Evolutionary conservation across 2,329 filamentous ascomycete genomes (phyloP).

Genomic region (Penicillium polonicum): DNA sequence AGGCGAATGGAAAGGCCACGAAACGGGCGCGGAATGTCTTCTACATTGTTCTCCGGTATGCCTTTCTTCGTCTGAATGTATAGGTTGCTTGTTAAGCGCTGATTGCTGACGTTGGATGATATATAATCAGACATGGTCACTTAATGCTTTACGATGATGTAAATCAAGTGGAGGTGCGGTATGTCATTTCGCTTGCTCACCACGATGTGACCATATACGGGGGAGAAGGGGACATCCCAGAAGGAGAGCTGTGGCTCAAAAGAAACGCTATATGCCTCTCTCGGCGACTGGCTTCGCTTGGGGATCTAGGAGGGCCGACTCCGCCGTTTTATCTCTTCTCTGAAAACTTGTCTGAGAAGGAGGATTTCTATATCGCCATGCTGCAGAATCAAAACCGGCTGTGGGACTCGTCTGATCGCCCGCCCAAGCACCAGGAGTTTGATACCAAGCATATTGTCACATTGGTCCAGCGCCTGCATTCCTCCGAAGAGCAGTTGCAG

Average conservation of each 20-base stretch:
- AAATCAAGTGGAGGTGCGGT: conserved; percentile 90
- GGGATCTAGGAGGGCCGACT: conserved; percentile 58
- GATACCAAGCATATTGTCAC: conserved; percentile 84
- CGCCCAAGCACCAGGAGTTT: conserved; percentile 72
- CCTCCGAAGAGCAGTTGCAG: conserved; percentile 85
- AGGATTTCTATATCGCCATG: conserved; percentile 96
- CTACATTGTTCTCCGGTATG: conserved; percentile 82
- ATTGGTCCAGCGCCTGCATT: conserved; percentile 85
- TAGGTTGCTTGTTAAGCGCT: neutral
- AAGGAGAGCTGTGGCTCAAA: conserved; percentile 95
- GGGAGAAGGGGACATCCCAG: conserved; percentile 73
- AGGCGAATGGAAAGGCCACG: conserved; percentile 48
- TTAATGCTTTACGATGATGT: conserved; percentile 97
- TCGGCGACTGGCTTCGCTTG: conserved; percentile 57
- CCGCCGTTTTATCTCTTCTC: conserved; percentile 94
- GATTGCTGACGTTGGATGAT: conserved; percentile 17
- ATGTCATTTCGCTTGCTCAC: conserved; percentile 89
- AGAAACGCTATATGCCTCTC: conserved; percentile 81
- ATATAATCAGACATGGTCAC: conserved; percentile 71
- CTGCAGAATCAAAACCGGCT: conserved; percentile 77
- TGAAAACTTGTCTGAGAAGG: conserved; percentile 92
- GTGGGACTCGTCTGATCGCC: conserved; percentile 54
- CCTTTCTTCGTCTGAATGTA: conserved; percentile 11
- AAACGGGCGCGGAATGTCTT: conserved; percentile 81
- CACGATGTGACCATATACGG: conserved; percentile 80